A percentile compares a stretch with the other conserved stretches of the same genome.
Evolutionary conservation across 2,329 filamentous ascomycete species (phyloP).

Genomic region (Colletotrichum tofieldiae): DNA sequence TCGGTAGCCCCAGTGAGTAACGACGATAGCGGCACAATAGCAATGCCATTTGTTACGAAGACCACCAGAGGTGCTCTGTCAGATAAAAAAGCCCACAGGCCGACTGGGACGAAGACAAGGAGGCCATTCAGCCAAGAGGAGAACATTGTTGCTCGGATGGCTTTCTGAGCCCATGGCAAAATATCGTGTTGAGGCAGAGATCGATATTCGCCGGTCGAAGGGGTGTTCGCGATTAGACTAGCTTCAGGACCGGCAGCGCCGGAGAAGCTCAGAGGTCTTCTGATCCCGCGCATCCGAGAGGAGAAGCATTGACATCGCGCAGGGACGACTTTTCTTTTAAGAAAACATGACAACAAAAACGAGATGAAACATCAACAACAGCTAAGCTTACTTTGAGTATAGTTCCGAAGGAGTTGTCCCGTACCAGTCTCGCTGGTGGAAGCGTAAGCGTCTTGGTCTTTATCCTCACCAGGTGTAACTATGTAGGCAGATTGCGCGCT

Average conservation of each 20-base stretch:
- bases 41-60: conserved; percentile 74
- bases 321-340: not conserved
- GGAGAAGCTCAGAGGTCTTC: conserved; percentile 7
- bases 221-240: not conserved
- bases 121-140: conserved; percentile 74
- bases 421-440: not conserved
- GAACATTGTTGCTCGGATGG: conserved; percentile 45
- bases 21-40: conserved; percentile 72
- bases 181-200: not conserved
- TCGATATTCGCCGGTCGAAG: not conserved
- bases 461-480: not conserved
- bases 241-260: conserved; percentile 11
- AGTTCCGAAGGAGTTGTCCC: not conserved
- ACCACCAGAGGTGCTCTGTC: conserved; percentile 57
- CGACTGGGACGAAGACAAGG: conserved; percentile 80
- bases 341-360: not conserved
- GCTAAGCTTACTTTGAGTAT: not conserved
- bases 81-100: conserved; percentile 68
- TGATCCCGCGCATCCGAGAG: not conserved
- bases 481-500: not conserved
- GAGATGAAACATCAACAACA: not conserved
- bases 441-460: not conserved
- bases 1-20: conserved; percentile 73
- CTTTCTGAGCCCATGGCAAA: not conserved
- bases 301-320: not conserved